Conservation (phyloP, 208 protist genomes). For the Lotmaria passim region DNA sequence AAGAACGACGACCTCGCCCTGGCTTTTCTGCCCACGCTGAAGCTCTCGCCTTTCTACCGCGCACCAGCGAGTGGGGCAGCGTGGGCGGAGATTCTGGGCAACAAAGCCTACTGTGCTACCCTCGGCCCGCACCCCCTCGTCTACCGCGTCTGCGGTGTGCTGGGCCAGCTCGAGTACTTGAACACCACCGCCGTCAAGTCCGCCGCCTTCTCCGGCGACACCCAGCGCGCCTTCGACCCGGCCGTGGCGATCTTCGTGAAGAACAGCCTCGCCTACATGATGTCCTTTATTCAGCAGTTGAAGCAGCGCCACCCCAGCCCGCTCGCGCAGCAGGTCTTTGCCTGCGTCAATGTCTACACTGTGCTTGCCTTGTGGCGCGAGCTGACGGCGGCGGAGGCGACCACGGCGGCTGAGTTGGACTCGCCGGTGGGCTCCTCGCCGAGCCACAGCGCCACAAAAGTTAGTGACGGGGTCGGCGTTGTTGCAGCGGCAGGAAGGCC, state of each 20-base stretch:
- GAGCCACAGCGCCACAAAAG: not conserved
- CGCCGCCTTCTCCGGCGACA: constrained; percentile 39
- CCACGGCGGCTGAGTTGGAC: not conserved
- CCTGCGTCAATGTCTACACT: constrained; percentile 63
- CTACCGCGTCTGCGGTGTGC: constrained; percentile 49
- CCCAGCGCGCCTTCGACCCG: constrained; percentile 40
- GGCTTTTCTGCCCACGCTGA: constrained; percentile 47
- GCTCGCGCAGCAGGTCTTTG: constrained; percentile 67
- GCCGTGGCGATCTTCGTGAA: constrained; percentile 40
- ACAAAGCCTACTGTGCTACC: constrained; percentile 53
- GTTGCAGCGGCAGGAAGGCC: not conserved
- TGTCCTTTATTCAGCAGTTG: constrained; percentile 49
- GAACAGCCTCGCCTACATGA: constrained; percentile 34
- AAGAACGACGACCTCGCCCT: constrained; percentile 64
- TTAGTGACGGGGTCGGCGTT: not conserved
- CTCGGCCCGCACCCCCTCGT: constrained; percentile 69
- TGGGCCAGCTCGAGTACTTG: constrained; percentile 69
- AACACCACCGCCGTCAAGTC: constrained; percentile 60
- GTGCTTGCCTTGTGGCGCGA: constrained; percentile 50
- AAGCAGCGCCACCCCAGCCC: constrained; percentile 52
- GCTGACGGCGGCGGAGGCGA: constrained; percentile 21
- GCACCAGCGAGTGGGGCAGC: constrained; percentile 16
- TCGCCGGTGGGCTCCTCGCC: not conserved
- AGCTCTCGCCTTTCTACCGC: constrained; percentile 49
- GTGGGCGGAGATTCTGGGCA: constrained; percentile 36